Conservation (phyloP, 108 stramenopile species). For the Fistulifera pelliculosa region DNA sequence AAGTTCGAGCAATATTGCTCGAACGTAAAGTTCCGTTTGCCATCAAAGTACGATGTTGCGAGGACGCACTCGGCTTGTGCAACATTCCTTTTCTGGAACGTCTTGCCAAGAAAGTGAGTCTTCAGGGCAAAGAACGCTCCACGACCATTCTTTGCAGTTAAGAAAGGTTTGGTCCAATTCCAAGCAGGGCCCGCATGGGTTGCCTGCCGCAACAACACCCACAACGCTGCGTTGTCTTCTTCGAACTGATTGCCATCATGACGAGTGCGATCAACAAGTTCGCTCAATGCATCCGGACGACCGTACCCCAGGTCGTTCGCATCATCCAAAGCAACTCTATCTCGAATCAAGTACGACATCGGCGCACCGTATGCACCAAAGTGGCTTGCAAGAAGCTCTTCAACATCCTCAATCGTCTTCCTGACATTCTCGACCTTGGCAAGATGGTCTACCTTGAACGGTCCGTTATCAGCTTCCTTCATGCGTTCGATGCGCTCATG, state of each 20-base stretch:
- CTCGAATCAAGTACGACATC: background rate
- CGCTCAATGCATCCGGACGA: slow-evolving; percentile 1
- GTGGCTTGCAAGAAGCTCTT: background rate
- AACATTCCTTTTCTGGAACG: background rate
- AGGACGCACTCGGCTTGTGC: slow-evolving; percentile 5
- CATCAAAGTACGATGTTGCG: slow-evolving; percentile 9
- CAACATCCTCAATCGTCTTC: background rate
- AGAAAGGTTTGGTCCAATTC: slow-evolving; percentile 9
- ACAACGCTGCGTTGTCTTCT: slow-evolving; percentile 16
- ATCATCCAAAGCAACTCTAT: background rate
- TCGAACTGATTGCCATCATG: slow-evolving; percentile 10
- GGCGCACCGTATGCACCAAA: background rate
- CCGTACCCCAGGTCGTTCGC: slow-evolving; percentile 5
- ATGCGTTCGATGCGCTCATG: background rate
- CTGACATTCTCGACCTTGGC: background rate
- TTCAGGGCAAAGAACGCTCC: slow-evolving; percentile 20
- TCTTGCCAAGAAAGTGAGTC: slow-evolving; percentile 9
- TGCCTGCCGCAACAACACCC: slow-evolving; percentile 8
- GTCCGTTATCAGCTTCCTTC: background rate
- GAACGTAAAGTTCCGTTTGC: slow-evolving; percentile 15
- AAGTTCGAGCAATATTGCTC: slow-evolving; percentile 8
- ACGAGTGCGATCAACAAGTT: slow-evolving; percentile 13
- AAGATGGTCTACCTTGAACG: no score
- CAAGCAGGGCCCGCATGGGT: slow-evolving; percentile 8
- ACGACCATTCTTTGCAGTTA: slow-evolving; percentile 14